Evolutionary conservation across 2,329 filamentous ascomycete species (phyloP), one percentile per base, ranked within the genome.

Genomic region (Clarireedia sp.): DNA sequence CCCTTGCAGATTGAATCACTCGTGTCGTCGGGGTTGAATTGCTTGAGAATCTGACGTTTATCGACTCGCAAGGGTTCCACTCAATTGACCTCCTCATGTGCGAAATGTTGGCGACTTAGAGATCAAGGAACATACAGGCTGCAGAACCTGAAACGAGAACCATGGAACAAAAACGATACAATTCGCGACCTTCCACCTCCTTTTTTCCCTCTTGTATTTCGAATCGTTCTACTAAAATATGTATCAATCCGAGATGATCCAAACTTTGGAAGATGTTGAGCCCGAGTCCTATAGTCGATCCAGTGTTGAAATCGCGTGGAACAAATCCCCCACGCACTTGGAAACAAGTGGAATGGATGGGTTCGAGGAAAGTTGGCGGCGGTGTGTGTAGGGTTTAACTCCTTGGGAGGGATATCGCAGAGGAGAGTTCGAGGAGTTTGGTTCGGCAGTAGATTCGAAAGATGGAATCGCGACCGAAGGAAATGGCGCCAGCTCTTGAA

Each of bases 141-240:
- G 64, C 64, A 63, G 62, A 52, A 63, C 58, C 57, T 67, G 65
- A 67, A 67, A 67, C 66, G 61, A 50, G 56, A 58, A 63, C 44
- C 52, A 57, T 60, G 50, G 44, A 57, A 57, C 61, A 57, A 58
- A 56, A 60, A 60, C 43, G 38, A 41, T 43, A 41, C 17, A 43
- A 21, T 19, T 43, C 40, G 40, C 40, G 40, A 43, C 17, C 9
- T 21, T 21, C n/a, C 21, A 19, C 24, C 23, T 46, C 23, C 21
- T 19, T 24, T 46, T 46, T 46, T 26, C 12, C 43, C 24, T 26
- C 16, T 46, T 23, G 21, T 24, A 24, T 46, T 17, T 46, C 10
- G 24, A 26, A 26, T 26, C 23, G 43, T 26, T 46, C 21, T 46
- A 12, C 17, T 46, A n/a, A 14, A 23, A 23, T 29, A 26, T 46